These are phyloP conservation scores for Fusarium sp. DNA, from an alignment of 2,329 filamentous ascomycete genomes.

Conservation along the genomic window DNA sequence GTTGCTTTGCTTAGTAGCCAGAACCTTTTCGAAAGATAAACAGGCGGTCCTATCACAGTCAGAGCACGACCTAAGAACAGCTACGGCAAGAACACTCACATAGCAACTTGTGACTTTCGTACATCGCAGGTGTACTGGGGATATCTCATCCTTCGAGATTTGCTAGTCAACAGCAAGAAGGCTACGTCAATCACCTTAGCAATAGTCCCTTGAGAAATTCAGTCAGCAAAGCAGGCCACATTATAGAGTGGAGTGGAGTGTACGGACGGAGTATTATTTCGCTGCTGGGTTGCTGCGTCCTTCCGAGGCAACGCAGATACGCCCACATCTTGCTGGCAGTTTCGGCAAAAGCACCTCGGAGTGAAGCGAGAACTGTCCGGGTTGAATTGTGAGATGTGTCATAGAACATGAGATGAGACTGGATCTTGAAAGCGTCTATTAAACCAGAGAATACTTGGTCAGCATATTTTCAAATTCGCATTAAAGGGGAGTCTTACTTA, in stretches of 20 bases:
- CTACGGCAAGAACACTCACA: conserved; percentile 63
- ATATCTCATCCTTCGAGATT: conserved; percentile 59
- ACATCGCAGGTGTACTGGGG: conserved; percentile 71
- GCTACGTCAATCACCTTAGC: conserved; percentile 74
- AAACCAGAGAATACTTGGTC: background rate
- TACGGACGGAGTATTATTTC: conserved; percentile 74
- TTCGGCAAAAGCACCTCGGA: conserved; percentile 81
- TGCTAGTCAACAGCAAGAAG: conserved; percentile 72
- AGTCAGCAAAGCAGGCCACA: conserved; percentile 1
- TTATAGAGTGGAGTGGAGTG: too few relatives aligned
- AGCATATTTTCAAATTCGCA: background rate
- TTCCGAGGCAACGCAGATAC: conserved; percentile 71
- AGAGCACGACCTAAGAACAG: background rate
- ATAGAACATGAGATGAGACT: conserved; percentile 86
- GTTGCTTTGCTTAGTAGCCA: conserved; percentile 78
- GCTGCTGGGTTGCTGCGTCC: conserved; percentile 66
- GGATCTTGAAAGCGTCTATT: conserved; percentile 80
- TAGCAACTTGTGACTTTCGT: conserved; percentile 69
- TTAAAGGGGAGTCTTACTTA: conserved; percentile 64
- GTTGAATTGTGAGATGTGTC: conserved; percentile 83
- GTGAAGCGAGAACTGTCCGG: conserved; percentile 77
- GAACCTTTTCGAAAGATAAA: conserved; percentile 76
- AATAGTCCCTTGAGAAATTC: conserved; percentile 67
- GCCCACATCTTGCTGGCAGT: conserved; percentile 81
- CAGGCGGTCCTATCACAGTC: conserved; percentile 70